phyloP scores from a whole-genome alignment of 805 yeast species.

The Barnettozyma siamensis region DNA sequence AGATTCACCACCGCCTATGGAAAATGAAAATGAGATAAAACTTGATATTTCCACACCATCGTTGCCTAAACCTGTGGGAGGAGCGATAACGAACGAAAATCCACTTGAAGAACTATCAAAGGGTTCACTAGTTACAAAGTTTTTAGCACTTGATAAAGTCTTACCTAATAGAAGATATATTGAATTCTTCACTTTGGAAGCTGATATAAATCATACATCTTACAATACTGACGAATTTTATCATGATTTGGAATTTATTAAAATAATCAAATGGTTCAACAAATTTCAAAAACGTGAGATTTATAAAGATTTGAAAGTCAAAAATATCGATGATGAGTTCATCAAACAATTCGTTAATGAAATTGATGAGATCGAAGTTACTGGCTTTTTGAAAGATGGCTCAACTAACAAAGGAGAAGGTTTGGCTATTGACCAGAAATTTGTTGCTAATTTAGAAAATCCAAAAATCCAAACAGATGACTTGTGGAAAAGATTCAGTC shows the following conservation, averaged over 20 bases:
- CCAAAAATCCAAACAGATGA: background rate
- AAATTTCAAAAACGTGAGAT: slow-evolving; percentile 10
- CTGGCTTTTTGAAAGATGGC: background rate
- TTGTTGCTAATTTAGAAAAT: slow-evolving; percentile 10
- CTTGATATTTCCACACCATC: slow-evolving; percentile 10
- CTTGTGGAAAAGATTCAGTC: background rate
- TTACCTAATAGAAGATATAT: slow-evolving; percentile 57
- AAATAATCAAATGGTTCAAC: slow-evolving; percentile 18
- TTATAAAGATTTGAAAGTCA: slow-evolving; percentile 11
- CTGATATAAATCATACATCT: slow-evolving; percentile 17
- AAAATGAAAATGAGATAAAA: slow-evolving; percentile 17
- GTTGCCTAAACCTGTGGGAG: background rate
- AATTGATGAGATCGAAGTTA: slow-evolving; percentile 7
- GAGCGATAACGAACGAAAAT: too few species aligned
- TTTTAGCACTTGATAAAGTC: slow-evolving; percentile 84
- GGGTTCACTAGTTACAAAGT: slow-evolving; percentile 35
- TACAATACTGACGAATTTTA: slow-evolving; percentile 2
- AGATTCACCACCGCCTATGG: background rate
- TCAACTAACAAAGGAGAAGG: background rate
- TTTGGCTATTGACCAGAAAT: slow-evolving; percentile 9
- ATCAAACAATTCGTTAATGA: slow-evolving; percentile 18
- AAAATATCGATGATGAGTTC: slow-evolving; percentile 7
- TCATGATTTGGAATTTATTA: slow-evolving; percentile 19
- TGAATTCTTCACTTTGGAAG: slow-evolving; percentile 41
- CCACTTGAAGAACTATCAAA: slow-evolving; percentile 1